phyloP scores from a whole-genome alignment of 2,329 filamentous ascomycete genomes.

The Colletotrichum lupini region DNA sequence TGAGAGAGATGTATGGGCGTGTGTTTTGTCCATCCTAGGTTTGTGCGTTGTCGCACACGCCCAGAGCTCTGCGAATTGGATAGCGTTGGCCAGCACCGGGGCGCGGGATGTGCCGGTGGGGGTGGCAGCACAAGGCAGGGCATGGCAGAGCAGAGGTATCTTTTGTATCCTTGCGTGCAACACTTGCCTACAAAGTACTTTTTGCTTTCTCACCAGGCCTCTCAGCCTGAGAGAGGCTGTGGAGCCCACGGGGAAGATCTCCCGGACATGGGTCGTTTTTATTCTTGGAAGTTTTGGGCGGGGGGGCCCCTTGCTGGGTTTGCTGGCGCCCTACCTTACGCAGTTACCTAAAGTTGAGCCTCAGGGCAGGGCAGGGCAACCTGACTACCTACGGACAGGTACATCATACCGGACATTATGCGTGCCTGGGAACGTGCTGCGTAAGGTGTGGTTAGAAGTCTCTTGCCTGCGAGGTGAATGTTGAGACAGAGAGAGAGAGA shows the following conservation, averaged over 20 bases:
- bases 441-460: background rate
- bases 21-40: background rate
- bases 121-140: background rate
- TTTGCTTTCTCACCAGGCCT: background rate
- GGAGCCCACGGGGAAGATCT: conserved; percentile 32
- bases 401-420: background rate
- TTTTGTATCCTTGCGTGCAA: background rate
- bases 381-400: background rate
- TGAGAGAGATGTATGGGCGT: background rate
- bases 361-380: background rate
- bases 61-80: conserved; percentile 19
- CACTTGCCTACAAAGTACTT: background rate
- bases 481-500: background rate
- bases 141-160: background rate
- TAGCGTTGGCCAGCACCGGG: conserved; percentile 1
- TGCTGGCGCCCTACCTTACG: background rate
- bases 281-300: background rate
- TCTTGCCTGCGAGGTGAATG: background rate
- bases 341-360: background rate
- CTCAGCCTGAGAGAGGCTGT: background rate
- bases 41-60: conserved; percentile 1
- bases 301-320: no score
- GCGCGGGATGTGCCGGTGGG: conserved; percentile 15
- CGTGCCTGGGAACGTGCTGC: background rate
- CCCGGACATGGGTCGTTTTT: conserved; percentile 10